These are phyloP conservation scores for Leucocoprinus leucothites DNA, from an alignment of 768 basidiomycete species.

Conservation along the genomic window DNA sequence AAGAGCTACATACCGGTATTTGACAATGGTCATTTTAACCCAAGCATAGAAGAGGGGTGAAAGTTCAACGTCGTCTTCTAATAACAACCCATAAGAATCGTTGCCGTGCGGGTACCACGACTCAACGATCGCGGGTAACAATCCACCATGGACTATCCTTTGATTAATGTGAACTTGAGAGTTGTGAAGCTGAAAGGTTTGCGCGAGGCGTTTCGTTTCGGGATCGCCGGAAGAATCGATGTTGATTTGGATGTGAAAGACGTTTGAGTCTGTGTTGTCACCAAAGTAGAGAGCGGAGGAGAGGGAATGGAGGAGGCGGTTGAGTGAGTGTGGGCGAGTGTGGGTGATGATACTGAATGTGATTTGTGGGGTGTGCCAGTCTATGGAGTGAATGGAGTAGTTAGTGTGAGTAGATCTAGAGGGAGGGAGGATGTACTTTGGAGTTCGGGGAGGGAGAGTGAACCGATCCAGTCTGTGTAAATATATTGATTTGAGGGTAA, in stretches of 20 bases:
- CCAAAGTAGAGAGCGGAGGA: constrained; percentile 60
- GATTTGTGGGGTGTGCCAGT: constrained; percentile 69
- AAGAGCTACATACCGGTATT: constrained; percentile 53
- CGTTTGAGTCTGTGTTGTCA: constrained; percentile 33
- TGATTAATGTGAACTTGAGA: constrained; percentile 53
- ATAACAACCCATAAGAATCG: constrained; percentile 72
- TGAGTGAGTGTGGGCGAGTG: constrained; percentile 67
- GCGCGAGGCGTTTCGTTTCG: constrained; percentile 52
- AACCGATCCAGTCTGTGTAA: constrained; percentile 28
- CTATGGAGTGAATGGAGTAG: constrained; percentile 33
- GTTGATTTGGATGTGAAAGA: constrained; percentile 60
- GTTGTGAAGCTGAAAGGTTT: constrained; percentile 58
- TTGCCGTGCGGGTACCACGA: constrained; percentile 82
- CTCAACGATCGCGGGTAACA: constrained; percentile 82
- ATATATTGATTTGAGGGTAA: constrained; percentile 16
- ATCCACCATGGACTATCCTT: constrained; percentile 73
- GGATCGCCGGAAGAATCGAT: constrained; percentile 72
- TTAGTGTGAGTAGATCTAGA: constrained; percentile 14
- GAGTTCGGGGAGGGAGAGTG: constrained; percentile 48
- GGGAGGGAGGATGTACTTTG: constrained; percentile 36
- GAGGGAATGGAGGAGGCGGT: constrained; percentile 64
- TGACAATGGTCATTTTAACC: constrained; percentile 76
- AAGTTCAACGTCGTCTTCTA: constrained; percentile 86
- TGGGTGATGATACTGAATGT: constrained; percentile 78
- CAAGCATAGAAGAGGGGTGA: constrained; percentile 85